Conservation (phyloP, 306 rosid genomes). For the Cicer arietinum region DNA sequence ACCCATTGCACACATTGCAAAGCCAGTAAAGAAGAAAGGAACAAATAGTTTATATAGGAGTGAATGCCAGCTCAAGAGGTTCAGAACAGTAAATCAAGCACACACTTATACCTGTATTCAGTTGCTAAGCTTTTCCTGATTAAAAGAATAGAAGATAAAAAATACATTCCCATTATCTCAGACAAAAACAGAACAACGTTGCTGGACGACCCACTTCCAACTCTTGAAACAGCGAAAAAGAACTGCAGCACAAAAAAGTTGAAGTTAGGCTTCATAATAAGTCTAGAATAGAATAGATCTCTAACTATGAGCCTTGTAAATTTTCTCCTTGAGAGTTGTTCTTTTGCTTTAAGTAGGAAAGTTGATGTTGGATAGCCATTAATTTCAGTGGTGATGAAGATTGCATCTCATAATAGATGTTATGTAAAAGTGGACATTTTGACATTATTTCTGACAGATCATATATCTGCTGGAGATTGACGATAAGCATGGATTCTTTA, state of each 20-base stretch:
- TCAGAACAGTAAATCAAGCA: conserved; percentile 1
- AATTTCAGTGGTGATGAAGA: background rate
- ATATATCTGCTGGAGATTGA: conserved; percentile 12
- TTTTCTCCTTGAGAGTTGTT: background rate
- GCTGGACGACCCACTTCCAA: conserved; percentile 99
- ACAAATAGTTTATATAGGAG: background rate
- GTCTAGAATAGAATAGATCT: conserved; percentile 11
- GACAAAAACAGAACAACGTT: conserved; percentile 93
- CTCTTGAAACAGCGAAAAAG: conserved; percentile 98
- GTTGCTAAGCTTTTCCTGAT: conserved; percentile 98
- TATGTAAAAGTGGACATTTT: background rate
- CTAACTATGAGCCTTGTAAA: conserved; percentile 6
- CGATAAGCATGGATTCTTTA: background rate
- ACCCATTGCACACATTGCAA: background rate
- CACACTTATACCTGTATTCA: conserved; percentile 75
- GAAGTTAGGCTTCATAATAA: conserved; percentile 35
- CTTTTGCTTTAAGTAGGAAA: background rate
- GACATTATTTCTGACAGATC: background rate
- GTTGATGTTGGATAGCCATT: background rate
- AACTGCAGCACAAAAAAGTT: conserved; percentile 57
- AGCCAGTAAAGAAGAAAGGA: conserved; percentile 12
- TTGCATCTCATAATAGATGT: conserved; percentile 6
- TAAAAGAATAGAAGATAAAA: conserved; percentile 91
- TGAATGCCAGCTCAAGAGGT: background rate
- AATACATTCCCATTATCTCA: conserved; percentile 99